A percentile compares a stretch with the other conserved stretches of the same genome.
phyloP scores from a whole-genome alignment of 768 basidiomycete species.

The Rhodotorula babjevae region DNA sequence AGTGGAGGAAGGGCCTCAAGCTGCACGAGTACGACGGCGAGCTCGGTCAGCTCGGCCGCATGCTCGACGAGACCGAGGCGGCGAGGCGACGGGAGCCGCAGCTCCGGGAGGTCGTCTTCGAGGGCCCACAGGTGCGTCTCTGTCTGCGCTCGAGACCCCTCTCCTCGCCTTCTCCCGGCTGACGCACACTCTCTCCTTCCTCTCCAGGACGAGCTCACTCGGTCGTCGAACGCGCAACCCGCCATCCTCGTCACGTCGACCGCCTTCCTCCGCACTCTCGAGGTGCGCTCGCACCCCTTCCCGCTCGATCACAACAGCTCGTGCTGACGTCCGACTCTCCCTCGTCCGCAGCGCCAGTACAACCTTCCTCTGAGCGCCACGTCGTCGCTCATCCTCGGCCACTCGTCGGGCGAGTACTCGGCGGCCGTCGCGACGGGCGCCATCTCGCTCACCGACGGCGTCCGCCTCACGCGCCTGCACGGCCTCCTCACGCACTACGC shows the following conservation, averaged over 20 bases:
- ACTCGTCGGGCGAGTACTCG: conserved; percentile 43
- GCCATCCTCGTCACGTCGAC: conserved; percentile 43
- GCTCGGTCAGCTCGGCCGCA: conserved; percentile 38
- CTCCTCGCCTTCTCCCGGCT: no score
- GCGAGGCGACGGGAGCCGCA: background rate
- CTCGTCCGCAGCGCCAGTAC: background rate
- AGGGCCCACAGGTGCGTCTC: conserved; percentile 40
- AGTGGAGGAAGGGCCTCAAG: conserved; percentile 38
- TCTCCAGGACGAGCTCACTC: conserved; percentile 39
- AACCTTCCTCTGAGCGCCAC: conserved; percentile 18
- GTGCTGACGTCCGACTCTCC: background rate
- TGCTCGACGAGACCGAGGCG: conserved; percentile 23
- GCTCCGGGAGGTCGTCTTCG: conserved; percentile 38
- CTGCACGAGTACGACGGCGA: conserved; percentile 38
- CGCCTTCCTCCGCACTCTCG: conserved; percentile 41
- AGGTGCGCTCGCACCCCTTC: conserved; percentile 22
- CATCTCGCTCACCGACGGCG: conserved; percentile 40
- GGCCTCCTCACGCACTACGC: conserved; percentile 41
- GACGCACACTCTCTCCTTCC: background rate
- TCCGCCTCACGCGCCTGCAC: conserved; percentile 42
- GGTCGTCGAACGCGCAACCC: conserved; percentile 43
- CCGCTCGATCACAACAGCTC: no score
- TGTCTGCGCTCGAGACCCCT: background rate
- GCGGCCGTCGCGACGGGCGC: conserved; percentile 42
- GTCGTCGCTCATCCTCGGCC: conserved; percentile 38